Conservation (phyloP, 495 filamentous ascomycete genomes). For the Xylaria grammica region DNA sequence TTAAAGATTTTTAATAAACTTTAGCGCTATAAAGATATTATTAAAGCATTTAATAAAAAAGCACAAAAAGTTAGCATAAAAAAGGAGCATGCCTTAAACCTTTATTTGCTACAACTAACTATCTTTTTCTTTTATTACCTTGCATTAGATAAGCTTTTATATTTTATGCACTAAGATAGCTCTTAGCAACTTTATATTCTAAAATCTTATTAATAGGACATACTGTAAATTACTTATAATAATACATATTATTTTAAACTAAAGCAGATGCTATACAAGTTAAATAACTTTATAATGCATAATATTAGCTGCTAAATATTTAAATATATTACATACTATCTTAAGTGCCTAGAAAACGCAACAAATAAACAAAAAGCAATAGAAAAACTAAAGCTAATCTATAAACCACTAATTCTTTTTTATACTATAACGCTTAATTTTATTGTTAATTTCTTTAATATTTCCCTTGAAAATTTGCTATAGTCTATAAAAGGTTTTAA, state of each 20-base stretch:
- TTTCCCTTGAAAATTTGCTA: not conserved
- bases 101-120: too few relatives aligned
- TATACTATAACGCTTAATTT: not conserved
- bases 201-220: not conserved
- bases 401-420: not conserved
- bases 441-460: not conserved
- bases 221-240: conserved; percentile 3
- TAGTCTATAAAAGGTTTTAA: not conserved
- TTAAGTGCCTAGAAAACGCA: not conserved
- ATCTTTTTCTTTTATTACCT: not conserved
- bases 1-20: not conserved
- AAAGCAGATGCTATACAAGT: not conserved
- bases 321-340: not conserved
- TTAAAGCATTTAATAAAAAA: too few relatives aligned
- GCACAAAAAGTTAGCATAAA: too few relatives aligned
- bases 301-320: not conserved
- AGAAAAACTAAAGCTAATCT: not conserved
- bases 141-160: not conserved
- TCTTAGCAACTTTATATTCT: not conserved
- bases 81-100: too few relatives aligned
- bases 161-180: not conserved
- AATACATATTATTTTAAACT: conserved; percentile 13
- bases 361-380: not conserved
- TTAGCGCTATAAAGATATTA: not conserved
- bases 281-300: not conserved